Conservation (phyloP, 495 filamentous ascomycete genomes). For the Clavariopsis aquatica region DNA sequence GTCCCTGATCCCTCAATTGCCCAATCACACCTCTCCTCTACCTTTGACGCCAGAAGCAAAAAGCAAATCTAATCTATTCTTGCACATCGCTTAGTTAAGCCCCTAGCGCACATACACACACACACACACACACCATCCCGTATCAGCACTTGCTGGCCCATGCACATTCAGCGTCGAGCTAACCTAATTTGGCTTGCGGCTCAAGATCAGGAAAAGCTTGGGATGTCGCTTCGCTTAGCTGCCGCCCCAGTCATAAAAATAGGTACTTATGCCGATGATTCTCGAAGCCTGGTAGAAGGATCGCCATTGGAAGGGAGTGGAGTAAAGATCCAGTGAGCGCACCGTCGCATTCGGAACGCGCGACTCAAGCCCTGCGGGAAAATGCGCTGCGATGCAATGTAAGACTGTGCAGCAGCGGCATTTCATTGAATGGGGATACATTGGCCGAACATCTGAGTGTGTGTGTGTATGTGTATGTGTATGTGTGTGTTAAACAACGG, state of each 20-base stretch:
- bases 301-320: neutral
- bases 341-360: neutral
- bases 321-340: neutral
- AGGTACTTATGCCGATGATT: too few species aligned
- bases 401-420: neutral
- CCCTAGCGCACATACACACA: too few species aligned
- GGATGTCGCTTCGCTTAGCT: neutral
- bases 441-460: too few species aligned
- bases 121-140: neutral
- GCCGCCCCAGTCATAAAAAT: too few species aligned
- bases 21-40: neutral
- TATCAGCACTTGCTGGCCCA: neutral
- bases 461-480: too few species aligned
- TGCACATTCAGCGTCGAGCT: neutral
- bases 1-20: neutral
- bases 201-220: conserved; percentile 1
- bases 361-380: neutral
- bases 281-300: neutral
- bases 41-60: neutral
- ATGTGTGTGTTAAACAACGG: too few species aligned
- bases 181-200: neutral
- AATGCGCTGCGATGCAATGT: neutral
- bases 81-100: neutral
- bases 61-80: neutral
- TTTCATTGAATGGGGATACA: too few species aligned